Conservation (phyloP, 2,329 filamentous ascomycete genomes). For the Didymellaceae sp. region DNA sequence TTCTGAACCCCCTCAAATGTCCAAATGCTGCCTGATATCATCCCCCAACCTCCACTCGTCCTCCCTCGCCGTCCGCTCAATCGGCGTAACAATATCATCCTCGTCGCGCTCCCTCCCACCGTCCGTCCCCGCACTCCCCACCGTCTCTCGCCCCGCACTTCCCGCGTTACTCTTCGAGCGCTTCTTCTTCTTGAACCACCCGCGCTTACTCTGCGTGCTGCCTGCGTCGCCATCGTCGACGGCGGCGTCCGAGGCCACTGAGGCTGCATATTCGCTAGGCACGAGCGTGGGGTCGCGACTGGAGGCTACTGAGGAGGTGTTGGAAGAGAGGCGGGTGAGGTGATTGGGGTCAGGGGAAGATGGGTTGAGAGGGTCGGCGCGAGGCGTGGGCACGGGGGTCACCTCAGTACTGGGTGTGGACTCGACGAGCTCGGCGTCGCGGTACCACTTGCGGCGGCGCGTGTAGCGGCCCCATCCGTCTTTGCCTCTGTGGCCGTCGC, state of each 20-base stretch:
- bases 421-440: constrained; percentile 94
- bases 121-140: constrained; percentile 37
- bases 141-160: constrained; percentile 41
- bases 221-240: constrained; percentile 34
- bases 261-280: constrained; percentile 36
- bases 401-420: constrained; percentile 57
- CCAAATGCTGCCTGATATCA: constrained; percentile 82
- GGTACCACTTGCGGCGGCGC: constrained; percentile 90
- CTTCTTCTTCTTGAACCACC: constrained; percentile 48
- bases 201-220: constrained; percentile 41
- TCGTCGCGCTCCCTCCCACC: constrained; percentile 43
- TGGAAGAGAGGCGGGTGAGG: constrained; percentile 32
- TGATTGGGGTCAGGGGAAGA: constrained; percentile 29
- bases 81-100: constrained; percentile 59
- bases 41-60: constrained; percentile 80
- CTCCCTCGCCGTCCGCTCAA: constrained; percentile 58
- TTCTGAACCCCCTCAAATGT: constrained; percentile 56
- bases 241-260: constrained; percentile 33
- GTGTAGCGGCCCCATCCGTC: constrained; percentile 97
- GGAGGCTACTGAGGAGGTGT: constrained; percentile 31
- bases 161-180: constrained; percentile 35
- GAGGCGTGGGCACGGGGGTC: constrained; percentile 52
- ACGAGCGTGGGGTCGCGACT: constrained; percentile 31
- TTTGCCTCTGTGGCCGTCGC: constrained; percentile 79
- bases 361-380: constrained; percentile 40